Base-by-base conservation (phyloP, 1,284 basidiomycete species). In the Rhodotorula sp. region DNA sequence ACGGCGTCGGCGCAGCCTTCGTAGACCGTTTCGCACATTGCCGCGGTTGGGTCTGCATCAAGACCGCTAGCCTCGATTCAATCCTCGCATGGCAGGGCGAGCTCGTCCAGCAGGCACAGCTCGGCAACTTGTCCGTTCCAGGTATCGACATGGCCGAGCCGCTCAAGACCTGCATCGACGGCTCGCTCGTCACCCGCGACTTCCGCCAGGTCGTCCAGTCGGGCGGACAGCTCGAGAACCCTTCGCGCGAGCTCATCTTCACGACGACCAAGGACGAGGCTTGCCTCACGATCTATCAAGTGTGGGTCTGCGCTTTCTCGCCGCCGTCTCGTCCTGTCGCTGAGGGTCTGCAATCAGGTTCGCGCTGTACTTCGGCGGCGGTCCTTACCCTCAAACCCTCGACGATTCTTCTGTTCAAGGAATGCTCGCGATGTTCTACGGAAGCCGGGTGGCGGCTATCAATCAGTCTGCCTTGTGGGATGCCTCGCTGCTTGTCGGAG, bases 1-100 rank as follows among this genome's bases (percentile, higher is more conserved):
- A 81, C 47, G 81, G 80, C 0, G 79, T 93, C 37, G 86, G 87
- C 65, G 78, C 78, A 53, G 79, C 80, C 65, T 88, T 87, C 80
- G 87, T 85, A 74, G 71, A 31, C 9, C 10, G 77, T 15, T 79
- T 82, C 10, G 78, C 88, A 54, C 78, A 78, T 54, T 89, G 88
- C 77, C 70, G 80, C 31, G 75, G 82, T 6, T 28, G 79, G 15
- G 70, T 81, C 6, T 91, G 89, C 76, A 80, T 86, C 28, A 81
- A 83, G 67, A 75, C n/a, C 30, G 15, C 16, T 4, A 31, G n/a
- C 3, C 64, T 88, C 15, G 76, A 81, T 67, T 77, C 80, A 15
- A 84, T 94, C 66, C 76, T 92, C 40, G 70, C 78, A 34, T 82
- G 86, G 67, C 79, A 87, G 81, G 75, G 76, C 31, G 75, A 78